phyloP scores from a whole-genome alignment of 257 asterid genomes.

The Nicotiana tabacum region DNA sequence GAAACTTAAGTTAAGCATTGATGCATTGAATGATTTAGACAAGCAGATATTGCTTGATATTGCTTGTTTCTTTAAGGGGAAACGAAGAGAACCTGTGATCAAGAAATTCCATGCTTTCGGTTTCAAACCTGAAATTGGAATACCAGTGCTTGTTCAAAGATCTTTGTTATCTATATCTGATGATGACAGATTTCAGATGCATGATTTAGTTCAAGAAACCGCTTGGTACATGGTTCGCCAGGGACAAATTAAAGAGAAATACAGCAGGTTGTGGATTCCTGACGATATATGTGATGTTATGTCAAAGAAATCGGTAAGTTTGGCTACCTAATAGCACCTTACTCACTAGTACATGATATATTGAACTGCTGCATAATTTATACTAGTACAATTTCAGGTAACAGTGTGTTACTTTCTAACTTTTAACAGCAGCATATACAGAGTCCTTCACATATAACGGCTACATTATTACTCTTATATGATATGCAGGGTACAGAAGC shows the following conservation, averaged over 20 bases:
- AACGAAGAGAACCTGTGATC: neutral
- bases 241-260: neutral
- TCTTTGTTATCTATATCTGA: conserved; percentile 9
- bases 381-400: neutral
- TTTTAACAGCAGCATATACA: neutral
- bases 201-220: conserved; percentile 14
- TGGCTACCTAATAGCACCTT: neutral
- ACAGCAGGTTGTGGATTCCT: conserved; percentile 20
- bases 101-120: conserved; percentile 7
- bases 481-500: conserved; percentile 14
- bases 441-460: neutral
- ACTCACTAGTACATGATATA: neutral
- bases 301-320: conserved; percentile 9
- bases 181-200: conserved; percentile 12
- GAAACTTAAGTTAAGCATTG: conserved; percentile 10
- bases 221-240: conserved; percentile 15
- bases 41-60: conserved; percentile 18
- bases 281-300: conserved; percentile 6
- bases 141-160: conserved; percentile 12
- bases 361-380: neutral
- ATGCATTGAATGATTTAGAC: conserved; percentile 8
- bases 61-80: conserved; percentile 15
- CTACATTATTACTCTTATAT: neutral
- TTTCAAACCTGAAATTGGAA: conserved; percentile 13
- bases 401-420: neutral